phyloP scores from a whole-genome alignment of 1,284 basidiomycete genomes.

The Calocybe gambosa region DNA sequence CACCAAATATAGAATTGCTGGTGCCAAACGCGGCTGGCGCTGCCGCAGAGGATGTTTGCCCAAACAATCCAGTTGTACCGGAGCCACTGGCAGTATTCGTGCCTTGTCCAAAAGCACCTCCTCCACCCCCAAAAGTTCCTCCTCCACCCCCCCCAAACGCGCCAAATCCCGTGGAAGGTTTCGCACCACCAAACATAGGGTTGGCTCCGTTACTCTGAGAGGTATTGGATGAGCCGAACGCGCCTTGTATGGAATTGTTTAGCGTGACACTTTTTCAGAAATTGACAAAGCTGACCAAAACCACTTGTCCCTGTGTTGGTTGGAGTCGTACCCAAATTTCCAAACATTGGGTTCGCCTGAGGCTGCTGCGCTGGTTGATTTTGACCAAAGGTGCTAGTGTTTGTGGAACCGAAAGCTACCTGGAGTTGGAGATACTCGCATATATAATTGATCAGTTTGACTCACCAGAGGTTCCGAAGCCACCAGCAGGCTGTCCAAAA shows the following conservation, averaged over 20 bases:
- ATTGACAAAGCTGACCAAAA: conserved; percentile 48
- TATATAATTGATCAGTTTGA: conserved; percentile 15
- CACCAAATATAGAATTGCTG: conserved; percentile 36
- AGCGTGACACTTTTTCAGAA: conserved; percentile 13
- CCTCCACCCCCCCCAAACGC: conserved; percentile 44
- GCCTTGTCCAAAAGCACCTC: conserved; percentile 40
- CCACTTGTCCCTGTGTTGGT: conserved; percentile 31
- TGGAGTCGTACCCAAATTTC: conserved; percentile 41
- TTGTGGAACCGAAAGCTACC: conserved; percentile 35
- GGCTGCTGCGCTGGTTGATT: conserved; percentile 40
- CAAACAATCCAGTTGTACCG: conserved; percentile 35
- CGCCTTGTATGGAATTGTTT: conserved; percentile 34
- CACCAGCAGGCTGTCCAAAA: conserved; percentile 40
- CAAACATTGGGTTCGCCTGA: conserved; percentile 76
- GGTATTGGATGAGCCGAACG: conserved; percentile 51
- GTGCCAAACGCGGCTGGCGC: conserved; percentile 31
- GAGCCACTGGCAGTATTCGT: conserved; percentile 20
- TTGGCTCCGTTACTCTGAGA: conserved; percentile 30
- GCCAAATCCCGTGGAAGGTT: conserved; percentile 65
- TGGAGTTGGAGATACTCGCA: conserved; percentile 22
- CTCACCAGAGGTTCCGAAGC: conserved; percentile 38
- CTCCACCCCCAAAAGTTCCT: conserved; percentile 33
- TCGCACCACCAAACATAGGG: conserved; percentile 55
- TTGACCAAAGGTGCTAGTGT: conserved; percentile 38
- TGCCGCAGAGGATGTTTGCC: conserved; percentile 25